Base-by-base conservation (phyloP, 1,284 basidiomycete genomes). In the Apiotrichum mycotoxinovorans region DNA sequence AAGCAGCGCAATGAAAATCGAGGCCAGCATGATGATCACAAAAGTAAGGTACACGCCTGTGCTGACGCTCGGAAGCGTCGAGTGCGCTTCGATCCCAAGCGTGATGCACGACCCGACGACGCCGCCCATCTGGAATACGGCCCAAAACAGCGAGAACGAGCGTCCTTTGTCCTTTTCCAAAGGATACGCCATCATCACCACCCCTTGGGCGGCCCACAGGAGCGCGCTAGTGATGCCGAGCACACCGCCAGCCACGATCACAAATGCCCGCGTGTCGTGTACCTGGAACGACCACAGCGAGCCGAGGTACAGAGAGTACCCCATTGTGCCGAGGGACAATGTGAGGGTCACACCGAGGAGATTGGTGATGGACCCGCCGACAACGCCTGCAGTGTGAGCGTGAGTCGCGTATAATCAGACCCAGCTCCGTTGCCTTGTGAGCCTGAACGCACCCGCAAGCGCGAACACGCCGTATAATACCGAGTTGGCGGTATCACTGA, bases 391-490 rank as follows among this genome's bases (percentile, higher is more conserved):
- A 2, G 27, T 33, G 26, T 46, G 18, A 20, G 27, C 26, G 4
- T 11, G 27, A 7, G 4, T 23, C 35, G 34, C 22, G n/a, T n/a
- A n/a, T n/a, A n/a, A n/a, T n/a, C n/a, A n/a, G n/a, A n/a, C n/a
- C n/a, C n/a, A n/a, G n/a, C n/a, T n/a, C n/a, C n/a, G n/a, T 33
- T 26, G 35, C 20, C 14, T 9, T 27, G 48, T 15, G 23, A 40
- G 35, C 17, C 9, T 8, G 12, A 22, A 40, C 43, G 20, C 22
- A 48, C 82, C 82, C 11, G 72, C 75, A 45, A 83, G 43, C 30
- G 79, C 75, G 57, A 81, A 82, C 44, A 60, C 40, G 12, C 73
- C 80, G 60, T 82, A 81, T 34, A 81, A 71, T 26, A 80, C 79
- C 58, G 74, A 75, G 62, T 81, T 79, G 23, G 79, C 70, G 18